Conservation (phyloP, 306 rosid genomes). For the Urtica urens region DNA sequence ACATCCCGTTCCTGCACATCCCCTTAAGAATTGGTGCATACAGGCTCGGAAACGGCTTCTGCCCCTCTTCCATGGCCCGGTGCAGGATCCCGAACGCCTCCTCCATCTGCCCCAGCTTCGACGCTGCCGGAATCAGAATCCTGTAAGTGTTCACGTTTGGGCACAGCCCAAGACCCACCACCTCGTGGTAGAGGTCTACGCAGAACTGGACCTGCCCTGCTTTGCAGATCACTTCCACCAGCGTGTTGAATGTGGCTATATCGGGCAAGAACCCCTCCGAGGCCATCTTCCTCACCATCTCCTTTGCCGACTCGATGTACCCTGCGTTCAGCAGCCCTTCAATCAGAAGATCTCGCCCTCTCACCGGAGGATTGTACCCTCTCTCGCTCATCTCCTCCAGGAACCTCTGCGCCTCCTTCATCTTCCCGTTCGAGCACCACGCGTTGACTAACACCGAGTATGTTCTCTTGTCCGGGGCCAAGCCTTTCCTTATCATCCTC, state of each 20-base stretch:
- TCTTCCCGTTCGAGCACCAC: conserved; percentile 78
- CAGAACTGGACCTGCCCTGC: conserved; percentile 61
- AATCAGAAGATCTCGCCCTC: conserved; percentile 84
- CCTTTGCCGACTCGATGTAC: conserved; percentile 58
- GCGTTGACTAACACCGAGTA: conserved; percentile 60
- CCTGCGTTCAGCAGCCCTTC: conserved; percentile 77
- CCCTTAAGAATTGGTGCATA: conserved; percentile 76
- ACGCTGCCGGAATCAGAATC: conserved; percentile 53
- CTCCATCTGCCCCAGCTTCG: conserved; percentile 49
- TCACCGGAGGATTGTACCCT: conserved; percentile 70
- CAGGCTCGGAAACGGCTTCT: conserved; percentile 61
- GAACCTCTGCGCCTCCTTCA: conserved; percentile 64
- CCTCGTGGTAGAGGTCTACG: conserved; percentile 39
- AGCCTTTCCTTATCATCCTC: conserved; percentile 54
- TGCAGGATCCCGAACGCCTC: conserved; percentile 62
- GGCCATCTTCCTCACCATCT: conserved; percentile 58
- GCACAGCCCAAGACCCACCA: conserved; percentile 44
- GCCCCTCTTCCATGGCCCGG: conserved; percentile 55
- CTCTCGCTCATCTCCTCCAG: conserved; percentile 65
- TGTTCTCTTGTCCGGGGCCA: conserved; percentile 50
- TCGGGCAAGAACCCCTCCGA: conserved; percentile 58
- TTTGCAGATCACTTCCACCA: conserved; percentile 39
- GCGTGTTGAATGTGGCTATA: conserved; percentile 51
- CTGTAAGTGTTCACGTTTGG: conserved; percentile 72
- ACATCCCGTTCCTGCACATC: conserved; percentile 64